Base-by-base conservation (phyloP, 352 stramenopile genomes). In the Saprolegnia parasitica region DNA sequence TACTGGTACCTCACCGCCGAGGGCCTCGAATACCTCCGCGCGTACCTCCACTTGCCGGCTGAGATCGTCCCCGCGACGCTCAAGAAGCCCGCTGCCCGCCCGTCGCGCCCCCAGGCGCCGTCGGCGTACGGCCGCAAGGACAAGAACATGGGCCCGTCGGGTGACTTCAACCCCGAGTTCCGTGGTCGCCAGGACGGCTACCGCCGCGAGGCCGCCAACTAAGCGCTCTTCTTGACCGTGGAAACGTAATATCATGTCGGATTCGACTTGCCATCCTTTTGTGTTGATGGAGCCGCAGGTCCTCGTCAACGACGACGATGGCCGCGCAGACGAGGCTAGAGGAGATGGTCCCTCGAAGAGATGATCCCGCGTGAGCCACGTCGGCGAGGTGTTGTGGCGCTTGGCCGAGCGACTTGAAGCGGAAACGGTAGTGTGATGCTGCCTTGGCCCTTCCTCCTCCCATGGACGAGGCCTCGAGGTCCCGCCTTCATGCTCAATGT, bases 1-100 rank as follows among this genome's bases (percentile, higher is more conserved):
- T 99, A 99, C 94, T 99, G 95, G 87, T 99, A 99, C 89, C 87
- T 99, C 58, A 99, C 96, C 55, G 95, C 97, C 76, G 96, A 98
- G 77, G 98, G 98, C 74, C 98, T 99, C 77, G 96, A 99, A 75
- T 99, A 99, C 90, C 89, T 99, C 6, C 88, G 97, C 71, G 88
- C 95, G 70, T 99, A 99, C 87, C 79, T 99, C 68, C 96, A 98
- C 77, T 82, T 99, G 58, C 97, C 98, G 65, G 87, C 94, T 49
- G 97, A 99, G 84, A 99, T 99, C 86, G 96, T 99, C 56, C 97
- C 97, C 70, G 91, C 91, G 54, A 99, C 97, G 68, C 92, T 99
- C 78, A 99, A 99, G 88, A 99, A 99, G 86, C 86, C 95, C 78
- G 87, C 87, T 47, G 87, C 87, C 24, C 85, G 85, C 74, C 85